These are phyloP conservation scores for Penicillium diatomitis DNA, from an alignment of 495 filamentous ascomycete species.

Conservation along the genomic window DNA sequence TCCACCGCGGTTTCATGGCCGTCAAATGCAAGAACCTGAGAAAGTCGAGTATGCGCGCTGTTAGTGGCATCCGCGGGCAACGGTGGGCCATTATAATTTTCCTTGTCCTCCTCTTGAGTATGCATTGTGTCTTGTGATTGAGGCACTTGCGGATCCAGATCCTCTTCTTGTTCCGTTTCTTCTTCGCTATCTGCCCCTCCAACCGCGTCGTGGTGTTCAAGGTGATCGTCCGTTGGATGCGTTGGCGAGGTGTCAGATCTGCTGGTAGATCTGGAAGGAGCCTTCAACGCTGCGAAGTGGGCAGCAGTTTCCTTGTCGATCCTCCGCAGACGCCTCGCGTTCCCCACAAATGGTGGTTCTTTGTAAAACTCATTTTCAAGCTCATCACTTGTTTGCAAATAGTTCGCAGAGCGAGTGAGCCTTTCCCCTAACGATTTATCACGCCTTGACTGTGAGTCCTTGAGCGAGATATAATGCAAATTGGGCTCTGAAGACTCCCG, in stretches of 20 bases:
- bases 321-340: slow-evolving; percentile 23
- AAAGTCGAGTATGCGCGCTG: slow-evolving; percentile 32
- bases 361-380: slow-evolving; percentile 41
- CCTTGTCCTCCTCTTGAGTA: slow-evolving; percentile 41
- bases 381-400: slow-evolving; percentile 30
- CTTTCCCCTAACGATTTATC: slow-evolving; percentile 27
- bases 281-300: slow-evolving; percentile 34
- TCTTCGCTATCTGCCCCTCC: slow-evolving; percentile 35
- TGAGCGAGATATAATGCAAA: slow-evolving; percentile 41
- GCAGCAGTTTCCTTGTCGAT: slow-evolving; percentile 29
- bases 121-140: slow-evolving; percentile 18
- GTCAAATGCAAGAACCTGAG: slow-evolving; percentile 31
- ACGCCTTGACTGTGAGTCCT: slow-evolving; percentile 38
- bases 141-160: slow-evolving; percentile 16
- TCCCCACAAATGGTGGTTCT: slow-evolving; percentile 34
- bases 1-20: slow-evolving; percentile 3
- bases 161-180: slow-evolving; percentile 45
- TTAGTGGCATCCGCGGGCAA: slow-evolving; percentile 19
- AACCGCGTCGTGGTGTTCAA: slow-evolving; percentile 3
- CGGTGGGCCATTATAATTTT: slow-evolving; percentile 31
- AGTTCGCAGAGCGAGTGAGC: slow-evolving; percentile 30
- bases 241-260: slow-evolving; percentile 2
- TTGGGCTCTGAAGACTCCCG: slow-evolving; percentile 39
- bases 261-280: slow-evolving; percentile 20
- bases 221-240: neutral